phyloP scores from a whole-genome alignment of 257 asterid genomes.

The Solanum chmielewskii region DNA sequence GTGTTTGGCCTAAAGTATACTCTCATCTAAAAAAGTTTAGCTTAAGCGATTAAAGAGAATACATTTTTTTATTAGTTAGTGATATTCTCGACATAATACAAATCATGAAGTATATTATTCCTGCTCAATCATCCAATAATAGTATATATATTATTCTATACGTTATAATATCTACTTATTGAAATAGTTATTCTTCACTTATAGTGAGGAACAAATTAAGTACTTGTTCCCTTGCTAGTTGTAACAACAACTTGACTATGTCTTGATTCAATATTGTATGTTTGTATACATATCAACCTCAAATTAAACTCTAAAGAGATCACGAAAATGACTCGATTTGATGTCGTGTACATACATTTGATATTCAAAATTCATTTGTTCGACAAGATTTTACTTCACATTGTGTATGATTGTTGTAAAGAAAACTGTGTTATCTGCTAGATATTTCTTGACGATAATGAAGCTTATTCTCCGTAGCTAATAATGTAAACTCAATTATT shows the following conservation, averaged over 20 bases:
- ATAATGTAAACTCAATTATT: not conserved
- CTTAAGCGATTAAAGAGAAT: no score
- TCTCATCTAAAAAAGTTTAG: no score
- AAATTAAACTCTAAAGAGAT: not conserved
- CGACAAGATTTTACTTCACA: not conserved
- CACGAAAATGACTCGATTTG: not conserved
- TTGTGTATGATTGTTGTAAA: not conserved
- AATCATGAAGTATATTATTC: not conserved
- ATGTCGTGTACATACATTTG: not conserved
- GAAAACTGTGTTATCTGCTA: not conserved
- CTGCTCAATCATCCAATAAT: not conserved
- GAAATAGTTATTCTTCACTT: not conserved
- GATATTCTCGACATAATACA: not conserved
- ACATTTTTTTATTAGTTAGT: no score
- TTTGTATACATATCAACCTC: not conserved
- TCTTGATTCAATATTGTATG: not conserved
- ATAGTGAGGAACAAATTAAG: not conserved
- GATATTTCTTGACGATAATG: not conserved
- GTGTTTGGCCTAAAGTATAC: not conserved
- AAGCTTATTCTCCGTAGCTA: not conserved
- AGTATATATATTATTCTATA: not conserved
- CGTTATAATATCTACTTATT: not conserved
- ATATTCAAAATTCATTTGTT: not conserved
- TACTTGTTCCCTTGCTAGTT: not conserved
- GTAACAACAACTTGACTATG: not conserved